Percentiles rank a stretch among this genome's conserved stretches.
These are phyloP conservation scores for Fusarium domesticum DNA, from an alignment of 2,329 filamentous ascomycete species.

Conservation along the genomic window DNA sequence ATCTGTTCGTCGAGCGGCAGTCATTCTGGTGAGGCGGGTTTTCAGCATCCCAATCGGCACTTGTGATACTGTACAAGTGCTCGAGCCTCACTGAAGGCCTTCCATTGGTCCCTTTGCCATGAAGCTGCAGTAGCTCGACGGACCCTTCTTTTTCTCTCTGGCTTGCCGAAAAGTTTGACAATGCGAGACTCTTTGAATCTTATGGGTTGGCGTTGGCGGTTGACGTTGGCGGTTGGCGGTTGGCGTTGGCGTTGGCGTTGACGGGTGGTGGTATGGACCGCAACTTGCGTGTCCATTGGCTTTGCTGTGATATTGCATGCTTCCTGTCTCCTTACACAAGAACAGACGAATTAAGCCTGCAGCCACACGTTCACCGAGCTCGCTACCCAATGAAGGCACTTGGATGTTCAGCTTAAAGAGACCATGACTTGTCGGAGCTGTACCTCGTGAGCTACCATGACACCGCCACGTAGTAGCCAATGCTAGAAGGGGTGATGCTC, in stretches of 20 bases:
- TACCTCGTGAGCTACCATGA: slow-evolving; percentile 27
- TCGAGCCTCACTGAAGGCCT: background rate
- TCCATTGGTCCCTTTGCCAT: background rate
- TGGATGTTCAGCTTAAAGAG: background rate
- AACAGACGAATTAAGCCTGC: slow-evolving; percentile 13
- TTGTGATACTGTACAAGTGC: background rate
- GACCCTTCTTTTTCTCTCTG: background rate
- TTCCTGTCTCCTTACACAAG: slow-evolving; percentile 7
- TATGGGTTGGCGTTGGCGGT: too few relatives aligned
- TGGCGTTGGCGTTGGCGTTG: background rate
- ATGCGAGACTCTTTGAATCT: too few relatives aligned
- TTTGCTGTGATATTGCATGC: slow-evolving; percentile 1
- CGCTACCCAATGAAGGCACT: slow-evolving; percentile 14
- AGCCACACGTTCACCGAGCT: slow-evolving; percentile 9
- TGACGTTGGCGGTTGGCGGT: background rate
- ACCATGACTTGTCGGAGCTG: slow-evolving; percentile 18
- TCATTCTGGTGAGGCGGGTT: background rate
- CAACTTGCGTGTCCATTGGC: background rate
- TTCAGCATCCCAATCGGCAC: background rate
- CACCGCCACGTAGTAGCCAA: slow-evolving; percentile 17
- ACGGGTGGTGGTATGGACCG: slow-evolving; percentile 10
- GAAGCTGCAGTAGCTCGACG: slow-evolving; percentile 8
- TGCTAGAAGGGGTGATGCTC: too few relatives aligned
- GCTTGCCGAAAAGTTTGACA: too few relatives aligned
- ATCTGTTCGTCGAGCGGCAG: background rate